Evolutionary conservation across 2,329 filamentous ascomycete genomes (phyloP).

Genomic region (Colletotrichum coccodes): DNA sequence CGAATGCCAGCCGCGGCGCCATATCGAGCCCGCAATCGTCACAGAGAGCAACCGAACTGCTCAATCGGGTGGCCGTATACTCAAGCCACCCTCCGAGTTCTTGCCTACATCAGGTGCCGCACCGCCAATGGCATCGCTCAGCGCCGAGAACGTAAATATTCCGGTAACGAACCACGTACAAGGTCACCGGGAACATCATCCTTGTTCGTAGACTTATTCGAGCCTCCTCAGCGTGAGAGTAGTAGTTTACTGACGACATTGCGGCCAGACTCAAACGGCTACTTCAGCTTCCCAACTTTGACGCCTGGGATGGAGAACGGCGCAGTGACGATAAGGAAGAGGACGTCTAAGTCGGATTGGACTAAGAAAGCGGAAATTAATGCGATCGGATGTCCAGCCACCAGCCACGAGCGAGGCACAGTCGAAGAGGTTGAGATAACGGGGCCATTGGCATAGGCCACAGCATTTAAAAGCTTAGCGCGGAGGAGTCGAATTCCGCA

Average conservation of each 20-base stretch:
- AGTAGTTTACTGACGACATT: constrained; percentile 6
- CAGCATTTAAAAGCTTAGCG: not conserved
- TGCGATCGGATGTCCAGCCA: not conserved
- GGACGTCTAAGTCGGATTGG: not conserved
- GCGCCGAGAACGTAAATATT: constrained; percentile 46
- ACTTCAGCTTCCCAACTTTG: constrained; percentile 80
- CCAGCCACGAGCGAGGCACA: not conserved
- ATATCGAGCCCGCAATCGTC: constrained; percentile 59
- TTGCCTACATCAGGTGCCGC: constrained; percentile 39
- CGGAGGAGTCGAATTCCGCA: not conserved
- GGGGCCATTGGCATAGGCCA: no score
- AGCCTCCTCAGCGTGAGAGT: no score
- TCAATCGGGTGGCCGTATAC: constrained; percentile 63
- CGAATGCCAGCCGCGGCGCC: constrained; percentile 62
- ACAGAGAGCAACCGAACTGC: constrained; percentile 63
- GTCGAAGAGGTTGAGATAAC: not conserved
- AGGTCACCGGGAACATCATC: constrained; percentile 2
- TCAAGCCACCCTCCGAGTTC: constrained; percentile 39
- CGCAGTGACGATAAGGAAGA: constrained; percentile 52
- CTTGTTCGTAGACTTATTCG: constrained; percentile 21
- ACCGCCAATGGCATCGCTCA: constrained; percentile 47
- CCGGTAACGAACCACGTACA: constrained; percentile 34
- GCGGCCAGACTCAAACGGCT: constrained; percentile 50
- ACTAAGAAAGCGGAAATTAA: not conserved
- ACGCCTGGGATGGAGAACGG: constrained; percentile 68